Conservation (phyloP, 495 filamentous ascomycete genomes). For the Rhypophila decipiens region DNA sequence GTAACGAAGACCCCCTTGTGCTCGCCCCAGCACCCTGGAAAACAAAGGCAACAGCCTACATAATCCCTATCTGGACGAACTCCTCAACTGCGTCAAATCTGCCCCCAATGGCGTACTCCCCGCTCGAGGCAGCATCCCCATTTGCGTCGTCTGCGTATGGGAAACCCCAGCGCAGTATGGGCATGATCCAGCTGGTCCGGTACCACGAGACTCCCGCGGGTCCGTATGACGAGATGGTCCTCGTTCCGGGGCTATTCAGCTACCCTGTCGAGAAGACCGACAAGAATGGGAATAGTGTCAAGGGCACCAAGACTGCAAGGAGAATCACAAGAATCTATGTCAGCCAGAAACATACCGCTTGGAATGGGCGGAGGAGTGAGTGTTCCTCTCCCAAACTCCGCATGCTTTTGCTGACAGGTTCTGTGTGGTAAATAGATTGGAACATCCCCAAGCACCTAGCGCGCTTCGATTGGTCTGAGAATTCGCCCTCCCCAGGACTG, state of each 20-base stretch:
- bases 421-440: conserved; percentile 31
- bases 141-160: conserved; percentile 24
- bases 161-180: conserved; percentile 36
- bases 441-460: conserved; percentile 51
- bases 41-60: conserved; percentile 31
- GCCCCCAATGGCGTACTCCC: conserved; percentile 28
- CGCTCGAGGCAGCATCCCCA: conserved; percentile 31
- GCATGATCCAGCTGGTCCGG: conserved; percentile 41
- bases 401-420: not conserved
- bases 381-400: not conserved
- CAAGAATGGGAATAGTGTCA: too few relatives aligned
- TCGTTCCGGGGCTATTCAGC: conserved; percentile 39
- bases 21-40: conserved; percentile 34
- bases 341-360: conserved; percentile 39
- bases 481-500: conserved; percentile 22
- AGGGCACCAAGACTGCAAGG: conserved; percentile 14
- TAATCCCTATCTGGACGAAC: conserved; percentile 30
- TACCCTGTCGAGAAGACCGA: conserved; percentile 20
- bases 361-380: conserved; percentile 38
- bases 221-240: conserved; percentile 44
- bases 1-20: conserved; percentile 5
- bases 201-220: conserved; percentile 46
- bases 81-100: conserved; percentile 15
- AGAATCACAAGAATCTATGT: conserved; percentile 46
- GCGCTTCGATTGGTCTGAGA: conserved; percentile 39